Evolutionary conservation across 139 green algal species (phyloP).

Genomic region (Chlorella sp.): DNA sequence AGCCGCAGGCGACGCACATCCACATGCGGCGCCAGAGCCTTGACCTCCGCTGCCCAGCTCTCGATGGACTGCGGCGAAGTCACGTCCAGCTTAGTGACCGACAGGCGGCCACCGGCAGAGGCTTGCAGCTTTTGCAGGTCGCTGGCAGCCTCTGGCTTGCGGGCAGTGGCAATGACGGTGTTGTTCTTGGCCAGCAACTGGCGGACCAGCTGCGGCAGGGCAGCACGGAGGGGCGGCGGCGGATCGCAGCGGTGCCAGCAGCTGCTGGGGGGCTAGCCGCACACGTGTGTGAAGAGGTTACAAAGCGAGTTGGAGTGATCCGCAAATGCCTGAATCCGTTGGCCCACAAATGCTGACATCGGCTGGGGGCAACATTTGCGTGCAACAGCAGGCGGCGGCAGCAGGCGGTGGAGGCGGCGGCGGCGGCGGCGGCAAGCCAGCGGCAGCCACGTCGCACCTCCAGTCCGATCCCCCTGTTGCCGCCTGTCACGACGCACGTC

Average conservation of each 20-base stretch:
- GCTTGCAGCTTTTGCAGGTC: conserved; percentile 29
- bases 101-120: background rate
- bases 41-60: conserved; percentile 6
- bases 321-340: no score
- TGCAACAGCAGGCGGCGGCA: background rate
- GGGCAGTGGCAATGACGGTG: conserved; percentile 54
- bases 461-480: conserved; percentile 39
- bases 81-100: conserved; percentile 44
- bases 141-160: conserved; percentile 4
- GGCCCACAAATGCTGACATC: no score
- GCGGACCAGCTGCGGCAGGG: conserved; percentile 43
- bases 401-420: background rate
- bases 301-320: no score
- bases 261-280: no score
- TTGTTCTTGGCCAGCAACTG: conserved; percentile 58
- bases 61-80: conserved; percentile 18
- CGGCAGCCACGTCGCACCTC: conserved; percentile 30
- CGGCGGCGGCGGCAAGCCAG: background rate
- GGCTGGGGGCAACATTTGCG: no score
- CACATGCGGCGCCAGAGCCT: background rate
- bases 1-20: background rate
- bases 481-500: conserved; percentile 28
- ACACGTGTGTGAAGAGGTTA: no score
- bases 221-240: background rate
- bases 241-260: no score